phyloP scores from a whole-genome alignment of 2,329 filamentous ascomycete genomes.

The Scedosporium apiospermum region DNA sequence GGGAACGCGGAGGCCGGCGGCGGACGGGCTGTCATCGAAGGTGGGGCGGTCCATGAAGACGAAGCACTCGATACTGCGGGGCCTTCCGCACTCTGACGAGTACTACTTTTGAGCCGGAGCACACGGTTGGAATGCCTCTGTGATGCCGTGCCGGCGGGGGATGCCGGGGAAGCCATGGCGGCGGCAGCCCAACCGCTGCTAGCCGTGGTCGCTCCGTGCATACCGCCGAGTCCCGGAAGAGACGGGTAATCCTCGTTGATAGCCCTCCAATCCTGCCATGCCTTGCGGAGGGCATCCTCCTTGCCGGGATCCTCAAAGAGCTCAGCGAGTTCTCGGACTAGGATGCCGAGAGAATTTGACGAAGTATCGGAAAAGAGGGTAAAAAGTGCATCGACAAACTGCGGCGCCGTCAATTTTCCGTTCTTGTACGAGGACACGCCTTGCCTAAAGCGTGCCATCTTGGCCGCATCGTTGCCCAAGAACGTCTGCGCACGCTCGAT shows the following conservation, averaged over 20 bases:
- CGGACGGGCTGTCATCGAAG: conserved; percentile 10
- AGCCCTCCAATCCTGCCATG: conserved; percentile 92
- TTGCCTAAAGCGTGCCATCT: conserved; percentile 67
- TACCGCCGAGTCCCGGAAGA: conserved; percentile 64
- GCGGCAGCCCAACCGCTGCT: conserved; percentile 52
- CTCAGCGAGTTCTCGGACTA: conserved; percentile 85
- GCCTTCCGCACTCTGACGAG: conserved; percentile 25
- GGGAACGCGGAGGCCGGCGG: conserved; percentile 30
- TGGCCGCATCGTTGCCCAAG: conserved; percentile 64
- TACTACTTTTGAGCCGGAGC: conserved; percentile 51
- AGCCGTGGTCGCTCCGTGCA: conserved; percentile 50
- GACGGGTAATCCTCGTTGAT: conserved; percentile 95
- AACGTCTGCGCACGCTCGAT: conserved; percentile 77
- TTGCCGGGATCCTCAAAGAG: conserved; percentile 80
- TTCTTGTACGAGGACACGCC: conserved; percentile 72
- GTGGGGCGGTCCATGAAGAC: conserved; percentile 16
- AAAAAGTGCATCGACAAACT: conserved; percentile 82
- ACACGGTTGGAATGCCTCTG: conserved; percentile 45
- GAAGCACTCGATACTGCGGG: conserved; percentile 12
- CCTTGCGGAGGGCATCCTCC: conserved; percentile 62
- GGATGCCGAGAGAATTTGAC: conserved; percentile 71
- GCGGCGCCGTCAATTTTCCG: conserved; percentile 57
- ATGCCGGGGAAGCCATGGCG: conserved; percentile 45
- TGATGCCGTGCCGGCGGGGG: conserved; percentile 27
- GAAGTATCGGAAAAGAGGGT: conserved; percentile 71